These are phyloP conservation scores for Raffaelea ambrosiae DNA, from an alignment of 2,329 filamentous ascomycete species.

Conservation along the genomic window DNA sequence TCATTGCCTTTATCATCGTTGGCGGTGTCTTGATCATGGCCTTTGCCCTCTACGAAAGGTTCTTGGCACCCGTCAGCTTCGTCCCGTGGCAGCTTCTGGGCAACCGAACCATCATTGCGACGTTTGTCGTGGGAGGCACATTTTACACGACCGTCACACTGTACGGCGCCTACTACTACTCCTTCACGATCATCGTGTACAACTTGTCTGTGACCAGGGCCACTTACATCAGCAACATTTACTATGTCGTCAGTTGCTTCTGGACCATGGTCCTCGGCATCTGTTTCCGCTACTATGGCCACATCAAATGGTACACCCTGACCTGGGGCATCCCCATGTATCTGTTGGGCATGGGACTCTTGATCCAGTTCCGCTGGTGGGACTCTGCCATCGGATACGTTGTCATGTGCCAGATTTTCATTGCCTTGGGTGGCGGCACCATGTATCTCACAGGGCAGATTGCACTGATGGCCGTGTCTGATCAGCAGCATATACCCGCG, in stretches of 20 bases:
- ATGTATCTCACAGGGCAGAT: constrained; percentile 51
- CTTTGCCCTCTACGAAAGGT: constrained; percentile 30
- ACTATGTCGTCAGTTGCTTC: constrained; percentile 25
- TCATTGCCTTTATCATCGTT: constrained; percentile 30
- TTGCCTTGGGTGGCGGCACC: constrained; percentile 43
- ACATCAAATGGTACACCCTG: constrained; percentile 32
- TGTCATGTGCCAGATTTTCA: constrained; percentile 48
- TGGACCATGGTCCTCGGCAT: constrained; percentile 34
- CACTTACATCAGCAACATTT: constrained; percentile 11
- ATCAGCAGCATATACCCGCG: constrained; percentile 29
- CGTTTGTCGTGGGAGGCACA: constrained; percentile 2
- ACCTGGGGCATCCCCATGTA: constrained; percentile 45
- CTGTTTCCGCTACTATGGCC: constrained; percentile 36
- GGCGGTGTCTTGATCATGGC: constrained; percentile 24
- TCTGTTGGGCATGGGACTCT: constrained; percentile 41
- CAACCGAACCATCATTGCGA: constrained; percentile 33
- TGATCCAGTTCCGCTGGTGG: constrained; percentile 47
- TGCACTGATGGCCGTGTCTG: constrained; percentile 48
- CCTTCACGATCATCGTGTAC: constrained; percentile 13
- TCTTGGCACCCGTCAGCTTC: constrained; percentile 27
- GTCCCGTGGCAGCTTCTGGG: constrained; percentile 34
- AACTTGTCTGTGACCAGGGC: constrained; percentile 8
- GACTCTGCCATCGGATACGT: constrained; percentile 39
- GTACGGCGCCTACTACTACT: constrained; percentile 13
- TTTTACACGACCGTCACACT: constrained; percentile 10